Percentiles rank a stretch among this genome's conserved stretches.
Conservation (phyloP, 2,329 filamentous ascomycete genomes). For the Alternaria alternata region DNA sequence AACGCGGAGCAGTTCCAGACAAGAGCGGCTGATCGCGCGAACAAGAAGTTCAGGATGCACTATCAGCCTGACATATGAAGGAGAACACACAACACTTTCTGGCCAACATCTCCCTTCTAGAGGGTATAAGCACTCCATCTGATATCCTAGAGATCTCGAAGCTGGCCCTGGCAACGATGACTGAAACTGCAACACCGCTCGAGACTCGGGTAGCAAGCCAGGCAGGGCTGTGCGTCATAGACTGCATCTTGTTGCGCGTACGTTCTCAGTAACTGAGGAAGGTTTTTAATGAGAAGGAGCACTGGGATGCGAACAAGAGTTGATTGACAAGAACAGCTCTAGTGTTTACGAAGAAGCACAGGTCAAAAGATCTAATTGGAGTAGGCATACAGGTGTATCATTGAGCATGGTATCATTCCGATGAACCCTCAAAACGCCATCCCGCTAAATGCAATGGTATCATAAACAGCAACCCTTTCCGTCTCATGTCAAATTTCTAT, state of each 20-base stretch:
- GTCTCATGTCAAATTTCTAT: constrained; percentile 1
- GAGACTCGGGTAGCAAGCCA: too few species aligned
- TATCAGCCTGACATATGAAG: constrained; percentile 76
- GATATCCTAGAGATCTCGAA: neutral
- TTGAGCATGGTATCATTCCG: constrained; percentile 19
- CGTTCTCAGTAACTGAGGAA: neutral
- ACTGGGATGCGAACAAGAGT: neutral
- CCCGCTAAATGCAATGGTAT: constrained; percentile 30
- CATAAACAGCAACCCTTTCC: constrained; percentile 6
- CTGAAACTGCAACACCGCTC: neutral
- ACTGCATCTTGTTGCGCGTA: neutral
- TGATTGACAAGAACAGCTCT: neutral
- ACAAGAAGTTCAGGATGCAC: constrained; percentile 89
- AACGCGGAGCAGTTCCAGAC: constrained; percentile 87
- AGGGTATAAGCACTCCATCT: neutral
- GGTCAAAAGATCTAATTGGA: neutral
- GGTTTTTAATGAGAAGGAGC: neutral
- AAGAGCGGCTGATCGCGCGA: constrained; percentile 83
- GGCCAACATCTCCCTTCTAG: neutral
- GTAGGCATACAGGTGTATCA: neutral
- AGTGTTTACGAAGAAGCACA: neutral
- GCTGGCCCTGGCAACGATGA: too few species aligned
- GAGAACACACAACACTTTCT: neutral
- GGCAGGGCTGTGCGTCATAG: too few species aligned
- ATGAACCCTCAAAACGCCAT: constrained; percentile 17